Percentiles rank a stretch among this genome's conserved stretches.
These are phyloP conservation scores for Blastomyces parvus DNA, from an alignment of 2,329 filamentous ascomycete genomes.

Conservation along the genomic window DNA sequence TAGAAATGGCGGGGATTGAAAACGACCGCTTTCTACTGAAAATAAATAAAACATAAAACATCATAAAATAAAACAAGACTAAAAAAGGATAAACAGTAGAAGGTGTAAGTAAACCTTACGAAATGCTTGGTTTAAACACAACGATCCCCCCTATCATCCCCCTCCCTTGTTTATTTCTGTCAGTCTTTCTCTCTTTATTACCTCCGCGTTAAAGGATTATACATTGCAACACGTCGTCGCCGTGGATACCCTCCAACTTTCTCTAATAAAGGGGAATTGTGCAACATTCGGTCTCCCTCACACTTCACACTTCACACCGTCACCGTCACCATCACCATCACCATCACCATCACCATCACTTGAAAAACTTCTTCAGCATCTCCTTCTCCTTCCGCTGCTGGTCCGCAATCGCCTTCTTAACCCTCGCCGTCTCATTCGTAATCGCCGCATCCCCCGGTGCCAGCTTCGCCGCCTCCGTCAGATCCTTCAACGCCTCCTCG, in stretches of 20 bases:
- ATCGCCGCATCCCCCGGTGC: constrained; percentile 68
- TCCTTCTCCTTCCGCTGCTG: constrained; percentile 82
- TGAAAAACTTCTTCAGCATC: constrained; percentile 85
- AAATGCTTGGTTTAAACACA: no score
- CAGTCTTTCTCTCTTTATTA: no score
- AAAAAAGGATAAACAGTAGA: no score
- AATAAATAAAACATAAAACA: neutral
- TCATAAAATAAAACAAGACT: neutral
- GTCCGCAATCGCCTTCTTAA: constrained; percentile 66
- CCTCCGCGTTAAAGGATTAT: no score
- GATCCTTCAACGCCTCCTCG: constrained; percentile 64
- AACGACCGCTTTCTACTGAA: neutral
- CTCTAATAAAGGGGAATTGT: no score
- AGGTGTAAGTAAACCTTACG: no score
- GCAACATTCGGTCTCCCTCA: neutral
- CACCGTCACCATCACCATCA: neutral
- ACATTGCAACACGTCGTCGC: no score
- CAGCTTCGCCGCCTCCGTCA: constrained; percentile 65
- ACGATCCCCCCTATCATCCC: no score
- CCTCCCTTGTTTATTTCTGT: no score
- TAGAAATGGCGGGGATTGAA: neutral
- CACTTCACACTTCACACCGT: no score
- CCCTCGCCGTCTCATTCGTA: constrained; percentile 60
- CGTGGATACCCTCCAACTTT: no score
- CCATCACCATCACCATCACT: constrained; percentile 26